Evolutionary conservation across 768 basidiomycete genomes (phyloP), one percentile per base, ranked within the genome.

Genomic region (Mycena venus): DNA sequence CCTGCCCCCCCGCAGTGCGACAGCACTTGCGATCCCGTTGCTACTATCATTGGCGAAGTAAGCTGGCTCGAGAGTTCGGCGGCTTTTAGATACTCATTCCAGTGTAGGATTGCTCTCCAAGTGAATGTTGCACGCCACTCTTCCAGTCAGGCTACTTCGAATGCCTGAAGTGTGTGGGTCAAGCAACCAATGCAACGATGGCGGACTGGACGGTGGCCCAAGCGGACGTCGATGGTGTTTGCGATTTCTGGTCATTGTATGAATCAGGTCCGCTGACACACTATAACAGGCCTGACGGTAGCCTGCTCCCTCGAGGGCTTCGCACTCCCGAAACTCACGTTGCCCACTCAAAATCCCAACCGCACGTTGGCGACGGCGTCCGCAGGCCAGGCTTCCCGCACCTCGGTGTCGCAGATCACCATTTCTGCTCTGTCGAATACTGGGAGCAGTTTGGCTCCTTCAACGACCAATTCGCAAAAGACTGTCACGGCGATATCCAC

Each of bases 131-230:
- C 77, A 80, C 84, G 7, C 68, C 79, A 14, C 75, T 72, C 7
- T 90, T 88, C 68, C 83, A 86, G 70, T 80, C 75, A 0, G 66
- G 73, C 5, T 88, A 86, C 76, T 88, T 83, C 79, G 79, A 84
- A 56, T 90, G 89, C 72, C 79, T 88, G 73, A 40, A 78, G 4
- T 90, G 89, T 68, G 78, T 85, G 29, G 86, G 82, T 14, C 31
- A 66, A 2, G 81, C 82, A 0, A 68, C 75, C 29, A 77, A 83
- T 64, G 73, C 79, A 1, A 81, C 64, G 14, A 61, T 17, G 14
- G 56, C 82, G 23, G 82, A 83, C 58, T 88, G 78, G 27, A 74
- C 80, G 4, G 29, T 67, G 4, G 78, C 81, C 0, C 88, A 89
- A 63, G 49, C 29, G 1, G 63, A 78, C 32, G 73, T 89, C 32